Percentiles rank a stretch among this genome's conserved stretches.
phyloP scores from a whole-genome alignment of 768 basidiomycete species.

The Rossbeevera mucosa region DNA sequence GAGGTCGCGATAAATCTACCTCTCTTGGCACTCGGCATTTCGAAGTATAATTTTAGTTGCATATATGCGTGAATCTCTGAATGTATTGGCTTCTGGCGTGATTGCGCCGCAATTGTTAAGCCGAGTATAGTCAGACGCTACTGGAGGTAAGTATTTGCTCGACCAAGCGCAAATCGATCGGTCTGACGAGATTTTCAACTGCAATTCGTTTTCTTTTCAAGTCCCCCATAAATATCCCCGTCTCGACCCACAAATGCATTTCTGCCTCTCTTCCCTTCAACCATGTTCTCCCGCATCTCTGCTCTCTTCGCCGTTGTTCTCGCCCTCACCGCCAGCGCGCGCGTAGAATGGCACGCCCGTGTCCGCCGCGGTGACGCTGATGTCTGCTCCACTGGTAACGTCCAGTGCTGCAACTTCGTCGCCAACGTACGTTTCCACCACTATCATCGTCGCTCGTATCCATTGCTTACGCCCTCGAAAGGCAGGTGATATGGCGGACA shows the following conservation, averaged over 20 bases:
- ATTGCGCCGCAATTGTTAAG: too few species aligned
- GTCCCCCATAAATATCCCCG: conserved; percentile 21
- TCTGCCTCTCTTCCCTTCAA: not conserved
- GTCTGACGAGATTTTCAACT: not conserved
- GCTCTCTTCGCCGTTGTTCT: conserved; percentile 15
- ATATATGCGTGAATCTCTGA: conserved; percentile 2
- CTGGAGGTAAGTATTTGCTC: not conserved
- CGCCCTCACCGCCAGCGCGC: conserved; percentile 20
- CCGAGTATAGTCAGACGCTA: too few species aligned
- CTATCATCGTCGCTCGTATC: not conserved
- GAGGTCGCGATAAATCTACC: not conserved
- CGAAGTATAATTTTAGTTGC: not conserved
- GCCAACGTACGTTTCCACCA: conserved; percentile 14
- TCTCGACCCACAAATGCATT: not conserved
- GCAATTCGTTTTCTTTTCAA: conserved; percentile 14
- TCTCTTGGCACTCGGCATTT: not conserved
- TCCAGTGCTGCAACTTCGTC: conserved; percentile 21
- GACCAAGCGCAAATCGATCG: not conserved
- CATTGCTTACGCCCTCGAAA: not conserved
- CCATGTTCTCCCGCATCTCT: conserved; percentile 23
- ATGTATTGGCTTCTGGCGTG: not conserved
- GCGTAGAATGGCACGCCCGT: conserved; percentile 17
- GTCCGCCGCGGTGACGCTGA: conserved; percentile 3
- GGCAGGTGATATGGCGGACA: conserved; percentile 4
- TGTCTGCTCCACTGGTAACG: conserved; percentile 16